Conservation (phyloP, 805 yeast genomes). For the Barnettozyma siamensis region DNA sequence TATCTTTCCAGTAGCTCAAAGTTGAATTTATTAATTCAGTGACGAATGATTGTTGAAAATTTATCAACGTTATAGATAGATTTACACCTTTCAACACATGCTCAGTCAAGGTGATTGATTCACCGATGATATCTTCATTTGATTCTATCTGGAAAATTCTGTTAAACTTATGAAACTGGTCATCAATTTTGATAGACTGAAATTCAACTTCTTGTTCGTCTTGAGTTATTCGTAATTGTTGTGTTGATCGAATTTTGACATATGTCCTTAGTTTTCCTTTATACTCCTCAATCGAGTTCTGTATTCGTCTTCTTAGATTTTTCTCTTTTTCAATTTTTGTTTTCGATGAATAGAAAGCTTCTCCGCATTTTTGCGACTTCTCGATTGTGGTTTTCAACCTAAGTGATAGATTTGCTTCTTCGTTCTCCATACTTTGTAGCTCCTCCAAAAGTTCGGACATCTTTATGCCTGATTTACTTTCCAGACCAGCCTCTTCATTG, state of each 20-base stretch:
- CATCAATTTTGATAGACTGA: background rate
- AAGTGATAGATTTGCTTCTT: constrained; percentile 16
- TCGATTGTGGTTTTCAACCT: constrained; percentile 21
- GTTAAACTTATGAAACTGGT: constrained; percentile 6
- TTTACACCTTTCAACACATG: constrained; percentile 9
- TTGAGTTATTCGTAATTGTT: background rate
- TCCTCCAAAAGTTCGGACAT: constrained; percentile 12
- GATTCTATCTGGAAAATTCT: constrained; percentile 7
- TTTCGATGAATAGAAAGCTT: constrained; percentile 20
- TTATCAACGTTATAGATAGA: background rate
- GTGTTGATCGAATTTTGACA: constrained; percentile 2
- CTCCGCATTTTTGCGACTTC: constrained; percentile 19
- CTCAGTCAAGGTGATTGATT: constrained; percentile 10
- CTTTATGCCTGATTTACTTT: background rate
- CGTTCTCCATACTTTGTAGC: constrained; percentile 20
- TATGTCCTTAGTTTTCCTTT: constrained; percentile 29
- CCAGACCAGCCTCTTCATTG: background rate
- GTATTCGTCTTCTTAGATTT: constrained; percentile 37
- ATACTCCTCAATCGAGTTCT: constrained; percentile 42
- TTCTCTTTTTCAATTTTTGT: constrained; percentile 32
- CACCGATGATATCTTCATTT: constrained; percentile 4
- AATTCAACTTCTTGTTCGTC: background rate
- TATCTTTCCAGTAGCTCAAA: background rate
- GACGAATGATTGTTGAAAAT: background rate
- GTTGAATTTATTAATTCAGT: background rate